phyloP scores from a whole-genome alignment of 1,139 yeast genomes.

The Kluyveromyces sp. region DNA sequence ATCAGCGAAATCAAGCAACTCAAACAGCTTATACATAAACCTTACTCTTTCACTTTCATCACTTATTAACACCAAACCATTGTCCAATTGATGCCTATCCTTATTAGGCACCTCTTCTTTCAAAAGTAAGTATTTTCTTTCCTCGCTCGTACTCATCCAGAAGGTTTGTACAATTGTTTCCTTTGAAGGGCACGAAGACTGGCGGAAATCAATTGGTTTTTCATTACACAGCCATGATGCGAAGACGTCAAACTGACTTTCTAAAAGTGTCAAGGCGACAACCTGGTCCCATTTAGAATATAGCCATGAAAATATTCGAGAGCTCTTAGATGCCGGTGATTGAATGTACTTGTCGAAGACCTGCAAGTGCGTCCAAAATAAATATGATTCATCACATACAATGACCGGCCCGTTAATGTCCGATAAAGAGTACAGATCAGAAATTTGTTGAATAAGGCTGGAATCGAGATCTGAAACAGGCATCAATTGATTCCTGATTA shows the following conservation, averaged over 20 bases:
- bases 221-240: neutral
- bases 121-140: neutral
- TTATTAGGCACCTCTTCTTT: neutral
- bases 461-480: slow-evolving; percentile 31
- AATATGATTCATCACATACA: slow-evolving; percentile 41
- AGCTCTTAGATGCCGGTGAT: slow-evolving; percentile 17
- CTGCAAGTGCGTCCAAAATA: slow-evolving; percentile 47
- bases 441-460: slow-evolving; percentile 40
- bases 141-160: neutral
- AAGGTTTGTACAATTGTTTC: neutral
- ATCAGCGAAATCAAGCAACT: neutral
- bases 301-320: slow-evolving; percentile 43
- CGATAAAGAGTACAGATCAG: slow-evolving; percentile 45
- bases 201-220: neutral
- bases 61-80: neutral
- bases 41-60: neutral
- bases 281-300: slow-evolving; percentile 38
- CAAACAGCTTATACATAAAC: slow-evolving; percentile 1
- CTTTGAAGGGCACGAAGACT: neutral
- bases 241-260: neutral
- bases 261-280: neutral
- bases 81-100: neutral
- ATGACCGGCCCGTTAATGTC: slow-evolving; percentile 53
- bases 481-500: slow-evolving; percentile 21
- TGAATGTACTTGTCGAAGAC: slow-evolving; percentile 35